Evolutionary conservation across 2,329 filamentous ascomycete species (phyloP).

Genomic region (Cadophora sp.): DNA sequence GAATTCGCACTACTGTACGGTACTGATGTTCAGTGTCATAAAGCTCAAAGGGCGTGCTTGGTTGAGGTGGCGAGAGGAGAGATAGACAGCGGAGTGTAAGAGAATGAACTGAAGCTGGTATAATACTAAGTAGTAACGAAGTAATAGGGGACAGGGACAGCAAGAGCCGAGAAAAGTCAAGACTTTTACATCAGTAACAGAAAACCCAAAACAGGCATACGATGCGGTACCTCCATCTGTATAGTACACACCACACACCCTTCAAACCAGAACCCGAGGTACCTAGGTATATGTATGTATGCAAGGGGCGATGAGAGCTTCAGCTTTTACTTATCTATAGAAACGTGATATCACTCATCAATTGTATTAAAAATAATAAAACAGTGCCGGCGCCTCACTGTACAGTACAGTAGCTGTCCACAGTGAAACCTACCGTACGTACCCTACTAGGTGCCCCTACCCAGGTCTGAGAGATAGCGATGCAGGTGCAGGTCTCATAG

Average conservation of each 20-base stretch:
- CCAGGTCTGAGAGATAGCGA: not conserved
- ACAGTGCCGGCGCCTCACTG: slow-evolving; percentile 5
- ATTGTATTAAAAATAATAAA: slow-evolving; percentile 1
- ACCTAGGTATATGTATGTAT: not conserved
- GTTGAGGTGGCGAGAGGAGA: not conserved
- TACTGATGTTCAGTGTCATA: no score
- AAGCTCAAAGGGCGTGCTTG: not conserved
- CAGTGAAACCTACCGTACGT: not conserved
- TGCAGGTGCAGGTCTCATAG: not conserved
- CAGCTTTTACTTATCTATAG: not conserved
- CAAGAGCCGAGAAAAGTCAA: no score
- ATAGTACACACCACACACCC: no score
- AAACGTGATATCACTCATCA: not conserved
- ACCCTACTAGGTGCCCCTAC: no score
- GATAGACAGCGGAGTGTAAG: no score
- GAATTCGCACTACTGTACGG: no score
- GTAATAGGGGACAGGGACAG: no score
- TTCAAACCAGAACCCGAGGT: no score
- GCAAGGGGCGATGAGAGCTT: not conserved
- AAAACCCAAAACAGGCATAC: not conserved
- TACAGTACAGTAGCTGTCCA: not conserved
- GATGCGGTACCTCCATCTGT: not conserved
- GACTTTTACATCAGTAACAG: no score
- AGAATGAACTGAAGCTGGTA: not conserved
- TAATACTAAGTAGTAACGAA: no score